Evolutionary conservation across 2,329 filamentous ascomycete species (phyloP).

Genomic region (Cadophora malorum): DNA sequence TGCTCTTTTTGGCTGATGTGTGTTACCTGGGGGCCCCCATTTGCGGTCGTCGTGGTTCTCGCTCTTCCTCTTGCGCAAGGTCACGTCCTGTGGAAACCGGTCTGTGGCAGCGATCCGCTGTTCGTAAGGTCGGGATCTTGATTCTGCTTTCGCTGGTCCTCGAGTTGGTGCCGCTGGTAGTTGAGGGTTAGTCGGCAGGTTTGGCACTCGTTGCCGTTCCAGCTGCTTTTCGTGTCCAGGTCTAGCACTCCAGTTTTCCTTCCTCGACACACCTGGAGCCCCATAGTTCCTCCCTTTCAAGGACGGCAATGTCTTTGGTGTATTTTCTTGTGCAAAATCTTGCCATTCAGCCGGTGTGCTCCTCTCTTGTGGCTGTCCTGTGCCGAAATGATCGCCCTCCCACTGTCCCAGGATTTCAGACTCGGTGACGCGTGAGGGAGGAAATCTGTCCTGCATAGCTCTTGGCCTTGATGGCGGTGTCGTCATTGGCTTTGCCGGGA

Average conservation of each 20-base stretch:
- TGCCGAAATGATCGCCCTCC: conserved; percentile 9
- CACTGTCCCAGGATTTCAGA: conserved; percentile 3
- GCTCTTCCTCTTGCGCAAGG: conserved; percentile 15
- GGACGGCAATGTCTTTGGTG: conserved; percentile 1
- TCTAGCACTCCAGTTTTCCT: background rate
- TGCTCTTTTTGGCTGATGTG: conserved; percentile 4
- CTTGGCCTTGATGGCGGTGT: background rate
- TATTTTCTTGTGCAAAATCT: conserved; percentile 2
- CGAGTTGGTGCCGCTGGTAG: background rate
- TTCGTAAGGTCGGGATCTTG: background rate
- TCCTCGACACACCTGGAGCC: background rate
- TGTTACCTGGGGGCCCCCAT: background rate
- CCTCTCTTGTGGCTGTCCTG: background rate
- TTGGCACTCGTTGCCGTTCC: background rate
- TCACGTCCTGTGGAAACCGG: background rate
- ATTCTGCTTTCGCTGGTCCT: background rate
- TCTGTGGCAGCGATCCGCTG: background rate
- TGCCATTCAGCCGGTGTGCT: background rate
- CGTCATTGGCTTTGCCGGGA: background rate
- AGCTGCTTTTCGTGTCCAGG: background rate
- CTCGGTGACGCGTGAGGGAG: background rate
- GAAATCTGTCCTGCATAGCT: background rate
- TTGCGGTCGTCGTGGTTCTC: background rate
- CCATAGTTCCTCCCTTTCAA: background rate
- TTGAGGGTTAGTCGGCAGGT: background rate